Base-by-base conservation (phyloP, 2,329 filamentous ascomycete genomes). In the Calycina herbarum region DNA sequence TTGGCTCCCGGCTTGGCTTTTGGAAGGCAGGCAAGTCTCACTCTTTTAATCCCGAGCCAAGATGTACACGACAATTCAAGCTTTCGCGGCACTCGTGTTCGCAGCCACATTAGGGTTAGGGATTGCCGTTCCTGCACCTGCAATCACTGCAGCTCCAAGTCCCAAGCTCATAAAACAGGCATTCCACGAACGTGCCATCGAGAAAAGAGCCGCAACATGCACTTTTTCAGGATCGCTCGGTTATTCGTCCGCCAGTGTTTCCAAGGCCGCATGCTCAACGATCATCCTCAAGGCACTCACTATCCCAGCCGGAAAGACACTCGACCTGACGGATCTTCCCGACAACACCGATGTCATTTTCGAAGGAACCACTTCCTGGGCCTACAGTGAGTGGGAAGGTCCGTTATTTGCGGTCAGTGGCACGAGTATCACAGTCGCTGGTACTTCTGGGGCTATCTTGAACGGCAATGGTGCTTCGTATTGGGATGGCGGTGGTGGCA, bases 281-380 rank as follows among this genome's bases (percentile, higher is more conserved):
- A 87, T 89, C 66, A 77, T 81, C 31, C 77, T 89, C 29, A 79
- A 78, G 66, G 79, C 80, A 66, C 81, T 89, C 61, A 76, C 77
- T 17, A 86, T 89, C 17, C 86, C 86, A 5, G 82, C 85, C 2
- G 86, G 85, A 29, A 78, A 78, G 10, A 88, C 86, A 2, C 80
- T 89, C 2, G 85, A 89, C 72, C 74, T 89, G 67, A 85, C 85
- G 13, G 77, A 78, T 24, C 79, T 88, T 48, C 79, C 79, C 1
- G 73, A 76, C 20, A 82, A 82, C 68, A 86, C 42, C 29, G 80
- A 76, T 62, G 81, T 90, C 68, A 85, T 83, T 70, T 91, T 91
- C 76, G 76, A 85, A 66, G 89, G 89, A 56, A 85, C 80, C 11
- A 91, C 88, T n/a, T 86, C 84, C 63, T 91, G 88, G 72, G 88